Conservation (phyloP, 805 yeast species). For the Tetrapisispora fleetii region DNA sequence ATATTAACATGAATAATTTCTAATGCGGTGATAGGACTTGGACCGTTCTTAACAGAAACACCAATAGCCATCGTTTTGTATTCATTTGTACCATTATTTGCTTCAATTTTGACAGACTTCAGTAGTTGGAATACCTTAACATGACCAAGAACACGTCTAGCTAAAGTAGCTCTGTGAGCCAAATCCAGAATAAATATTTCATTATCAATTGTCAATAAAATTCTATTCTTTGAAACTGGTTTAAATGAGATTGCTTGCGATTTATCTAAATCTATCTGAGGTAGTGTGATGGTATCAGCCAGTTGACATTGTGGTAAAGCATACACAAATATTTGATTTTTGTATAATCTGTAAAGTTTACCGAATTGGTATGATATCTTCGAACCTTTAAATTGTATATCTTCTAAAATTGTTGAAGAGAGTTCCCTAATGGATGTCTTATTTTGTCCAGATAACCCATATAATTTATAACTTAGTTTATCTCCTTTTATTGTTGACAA, state of each 20-base stretch:
- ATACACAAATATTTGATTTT: slow-evolving; percentile 13
- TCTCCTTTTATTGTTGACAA: slow-evolving; percentile 16
- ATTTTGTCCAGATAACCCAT: slow-evolving; percentile 8
- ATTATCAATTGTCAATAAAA: slow-evolving; percentile 22
- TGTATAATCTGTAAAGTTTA: slow-evolving; percentile 17
- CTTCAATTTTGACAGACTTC: slow-evolving; percentile 15
- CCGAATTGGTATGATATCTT: slow-evolving; percentile 23
- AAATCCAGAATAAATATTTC: slow-evolving; percentile 23
- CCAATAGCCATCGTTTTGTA: slow-evolving; percentile 23
- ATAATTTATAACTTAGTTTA: slow-evolving; percentile 19
- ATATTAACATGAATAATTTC: slow-evolving; percentile 38
- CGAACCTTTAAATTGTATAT: slow-evolving; percentile 10
- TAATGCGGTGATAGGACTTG: slow-evolving; percentile 21
- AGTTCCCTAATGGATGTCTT: slow-evolving; percentile 15
- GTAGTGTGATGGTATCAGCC: slow-evolving; percentile 13
- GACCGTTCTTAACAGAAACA: slow-evolving; percentile 22
- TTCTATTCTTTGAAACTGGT: slow-evolving; percentile 24
- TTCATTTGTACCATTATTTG: slow-evolving; percentile 4
- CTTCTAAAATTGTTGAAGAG: slow-evolving; percentile 19
- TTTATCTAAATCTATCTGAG: slow-evolving; percentile 13
- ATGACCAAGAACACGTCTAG: slow-evolving; percentile 19
- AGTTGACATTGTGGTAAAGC: slow-evolving; percentile 21
- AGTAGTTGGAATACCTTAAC: slow-evolving; percentile 23
- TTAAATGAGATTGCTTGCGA: slow-evolving; percentile 14
- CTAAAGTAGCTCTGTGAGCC: slow-evolving; percentile 18